A percentile compares a stretch with the other conserved stretches of the same genome.
These are phyloP conservation scores for Helicostylum pulchrum DNA, from an alignment of 192 early-diverging fungal species.

Conservation along the genomic window DNA sequence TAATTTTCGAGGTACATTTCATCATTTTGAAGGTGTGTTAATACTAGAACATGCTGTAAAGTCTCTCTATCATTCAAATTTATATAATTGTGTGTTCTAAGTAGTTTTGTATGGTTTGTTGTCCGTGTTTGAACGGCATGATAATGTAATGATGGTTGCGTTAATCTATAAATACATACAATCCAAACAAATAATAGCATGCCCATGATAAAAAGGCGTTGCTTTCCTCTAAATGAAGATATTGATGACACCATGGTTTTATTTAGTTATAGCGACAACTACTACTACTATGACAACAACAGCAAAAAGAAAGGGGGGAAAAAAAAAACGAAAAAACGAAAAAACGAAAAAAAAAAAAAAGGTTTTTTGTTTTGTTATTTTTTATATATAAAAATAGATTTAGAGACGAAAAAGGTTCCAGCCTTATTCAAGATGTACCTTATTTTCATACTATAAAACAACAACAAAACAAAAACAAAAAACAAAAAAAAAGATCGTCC, in stretches of 20 bases:
- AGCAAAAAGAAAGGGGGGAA: conserved; percentile 5
- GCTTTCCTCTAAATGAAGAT: conserved; percentile 4
- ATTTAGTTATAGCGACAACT: neutral
- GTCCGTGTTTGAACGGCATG: too few species aligned
- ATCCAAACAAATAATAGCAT: neutral
- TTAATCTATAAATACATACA: neutral
- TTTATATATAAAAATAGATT: neutral
- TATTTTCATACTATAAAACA: too few species aligned
- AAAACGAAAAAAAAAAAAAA: neutral
- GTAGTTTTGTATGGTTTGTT: too few species aligned
- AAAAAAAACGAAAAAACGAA: neutral
- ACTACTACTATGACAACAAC: neutral
- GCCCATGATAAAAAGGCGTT: neutral
- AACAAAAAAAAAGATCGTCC: too few species aligned
- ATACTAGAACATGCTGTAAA: conserved; percentile 45
- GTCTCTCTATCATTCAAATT: conserved; percentile 1
- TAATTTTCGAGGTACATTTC: conserved; percentile 54
- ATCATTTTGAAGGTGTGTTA: conserved; percentile 62
- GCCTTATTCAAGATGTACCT: too few species aligned
- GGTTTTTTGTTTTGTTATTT: neutral
- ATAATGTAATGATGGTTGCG: too few species aligned
- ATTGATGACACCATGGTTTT: conserved; percentile 6
- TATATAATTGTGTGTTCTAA: neutral
- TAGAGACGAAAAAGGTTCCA: neutral
- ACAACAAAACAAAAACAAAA: too few species aligned